These are phyloP conservation scores for Alternaria gansuensis DNA, from an alignment of 2,329 filamentous ascomycete genomes.

Conservation along the genomic window DNA sequence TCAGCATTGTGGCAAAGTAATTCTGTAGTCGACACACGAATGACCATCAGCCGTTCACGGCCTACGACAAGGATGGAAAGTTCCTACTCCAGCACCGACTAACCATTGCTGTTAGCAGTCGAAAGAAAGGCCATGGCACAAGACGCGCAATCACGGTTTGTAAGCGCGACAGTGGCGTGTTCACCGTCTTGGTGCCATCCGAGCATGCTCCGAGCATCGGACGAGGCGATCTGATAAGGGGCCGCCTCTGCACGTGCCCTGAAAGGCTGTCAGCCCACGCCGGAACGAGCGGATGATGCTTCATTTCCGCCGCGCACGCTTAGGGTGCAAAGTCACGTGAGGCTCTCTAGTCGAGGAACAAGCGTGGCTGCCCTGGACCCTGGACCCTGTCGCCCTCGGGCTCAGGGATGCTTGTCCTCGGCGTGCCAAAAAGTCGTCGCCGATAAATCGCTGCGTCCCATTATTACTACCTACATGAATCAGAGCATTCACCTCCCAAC, in stretches of 20 bases:
- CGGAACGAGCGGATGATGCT: constrained; percentile 19
- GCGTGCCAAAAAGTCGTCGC: constrained; percentile 25
- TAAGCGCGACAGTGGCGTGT: constrained; percentile 22
- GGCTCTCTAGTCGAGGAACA: background rate
- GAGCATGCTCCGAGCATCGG: constrained; percentile 25
- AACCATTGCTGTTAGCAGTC: background rate
- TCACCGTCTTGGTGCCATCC: constrained; percentile 13
- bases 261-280: constrained; percentile 28
- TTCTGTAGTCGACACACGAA: background rate
- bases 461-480: constrained; percentile 18
- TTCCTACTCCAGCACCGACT: background rate
- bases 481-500: constrained; percentile 17
- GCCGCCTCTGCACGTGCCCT: constrained; percentile 4
- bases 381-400: constrained; percentile 6
- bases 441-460: constrained; percentile 17
- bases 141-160: constrained; percentile 1
- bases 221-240: constrained; percentile 28
- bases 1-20: constrained; percentile 65
- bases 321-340: constrained; percentile 18
- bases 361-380: constrained; percentile 6
- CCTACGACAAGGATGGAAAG: background rate
- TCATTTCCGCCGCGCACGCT: constrained; percentile 18
- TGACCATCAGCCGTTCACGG: constrained; percentile 4
- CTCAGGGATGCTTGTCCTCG: constrained; percentile 10
- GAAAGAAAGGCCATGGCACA: background rate